Evolutionary conservation across 2,329 filamentous ascomycete genomes (phyloP).

Genomic region (Paraphoma sp.): DNA sequence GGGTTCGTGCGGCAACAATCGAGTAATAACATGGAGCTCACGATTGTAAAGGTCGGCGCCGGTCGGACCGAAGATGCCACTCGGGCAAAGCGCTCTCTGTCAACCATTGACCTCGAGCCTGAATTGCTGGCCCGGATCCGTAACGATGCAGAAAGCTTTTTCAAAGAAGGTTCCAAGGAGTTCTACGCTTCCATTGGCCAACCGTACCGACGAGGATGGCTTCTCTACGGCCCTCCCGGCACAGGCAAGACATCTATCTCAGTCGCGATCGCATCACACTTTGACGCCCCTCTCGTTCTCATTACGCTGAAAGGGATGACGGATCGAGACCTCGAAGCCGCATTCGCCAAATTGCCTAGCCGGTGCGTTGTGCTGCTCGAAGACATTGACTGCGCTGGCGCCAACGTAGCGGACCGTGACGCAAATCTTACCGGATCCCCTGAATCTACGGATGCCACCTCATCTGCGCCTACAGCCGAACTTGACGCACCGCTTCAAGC

Average conservation of each 20-base stretch:
- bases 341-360: conserved; percentile 14
- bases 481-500: no score
- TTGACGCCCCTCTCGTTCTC: conserved; percentile 37
- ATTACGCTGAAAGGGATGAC: conserved; percentile 14
- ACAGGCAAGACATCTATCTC: conserved; percentile 51
- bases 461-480: not conserved
- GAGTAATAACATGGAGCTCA: not conserved
- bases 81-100: conserved; percentile 8
- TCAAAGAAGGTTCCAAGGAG: conserved; percentile 1
- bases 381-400: conserved; percentile 22
- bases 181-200: conserved; percentile 12
- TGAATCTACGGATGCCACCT: not conserved
- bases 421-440: conserved; percentile 21
- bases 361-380: conserved; percentile 20
- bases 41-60: not conserved
- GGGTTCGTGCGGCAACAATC: conserved; percentile 1
- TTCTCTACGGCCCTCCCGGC: conserved; percentile 45
- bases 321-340: conserved; percentile 11
- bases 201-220: conserved; percentile 36
- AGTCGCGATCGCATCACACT: conserved; percentile 47
- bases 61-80: not conserved
- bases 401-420: conserved; percentile 18
- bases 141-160: conserved; percentile 5
- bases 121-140: conserved; percentile 5
- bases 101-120: conserved; percentile 11